These are phyloP conservation scores for Annulohypoxylon moriforme DNA, from an alignment of 495 filamentous ascomycete species.

Conservation along the genomic window DNA sequence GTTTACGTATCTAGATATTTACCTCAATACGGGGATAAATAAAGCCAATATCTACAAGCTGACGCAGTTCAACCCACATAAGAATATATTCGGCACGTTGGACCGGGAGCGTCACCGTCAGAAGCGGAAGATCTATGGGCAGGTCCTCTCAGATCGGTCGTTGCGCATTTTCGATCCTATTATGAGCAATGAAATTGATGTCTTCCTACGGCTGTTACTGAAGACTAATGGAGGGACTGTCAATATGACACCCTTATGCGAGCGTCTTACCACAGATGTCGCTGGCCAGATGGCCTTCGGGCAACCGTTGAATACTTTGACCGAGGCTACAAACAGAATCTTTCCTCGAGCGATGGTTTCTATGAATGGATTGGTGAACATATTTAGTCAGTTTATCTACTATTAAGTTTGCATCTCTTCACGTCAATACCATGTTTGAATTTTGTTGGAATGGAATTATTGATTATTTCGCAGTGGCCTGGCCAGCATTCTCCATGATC, in stretches of 20 bases:
- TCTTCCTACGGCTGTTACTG: neutral
- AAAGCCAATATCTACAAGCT: neutral
- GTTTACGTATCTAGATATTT: no score
- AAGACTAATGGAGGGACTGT: neutral
- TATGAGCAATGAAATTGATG: neutral
- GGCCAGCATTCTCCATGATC: neutral
- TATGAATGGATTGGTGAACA: neutral
- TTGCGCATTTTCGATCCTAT: conserved; percentile 2
- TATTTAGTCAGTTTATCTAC: neutral
- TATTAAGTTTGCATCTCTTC: neutral
- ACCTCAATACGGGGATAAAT: neutral
- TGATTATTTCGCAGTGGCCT: neutral
- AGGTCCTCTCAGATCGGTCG: conserved; percentile 3
- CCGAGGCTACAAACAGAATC: conserved; percentile 1
- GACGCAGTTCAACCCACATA: neutral
- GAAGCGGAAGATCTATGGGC: neutral
- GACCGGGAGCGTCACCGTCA: conserved; percentile 1
- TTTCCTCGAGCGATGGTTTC: conserved; percentile 3
- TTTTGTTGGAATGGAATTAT: neutral
- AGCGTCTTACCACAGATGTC: conserved; percentile 8
- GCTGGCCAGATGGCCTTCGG: conserved; percentile 19
- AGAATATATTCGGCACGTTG: neutral
- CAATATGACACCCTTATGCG: neutral
- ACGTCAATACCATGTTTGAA: neutral
- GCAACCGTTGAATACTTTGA: conserved; percentile 5